Evolutionary conservation across 148 eudicot species (phyloP).

Genomic region (Nepenthes mirabilis): DNA sequence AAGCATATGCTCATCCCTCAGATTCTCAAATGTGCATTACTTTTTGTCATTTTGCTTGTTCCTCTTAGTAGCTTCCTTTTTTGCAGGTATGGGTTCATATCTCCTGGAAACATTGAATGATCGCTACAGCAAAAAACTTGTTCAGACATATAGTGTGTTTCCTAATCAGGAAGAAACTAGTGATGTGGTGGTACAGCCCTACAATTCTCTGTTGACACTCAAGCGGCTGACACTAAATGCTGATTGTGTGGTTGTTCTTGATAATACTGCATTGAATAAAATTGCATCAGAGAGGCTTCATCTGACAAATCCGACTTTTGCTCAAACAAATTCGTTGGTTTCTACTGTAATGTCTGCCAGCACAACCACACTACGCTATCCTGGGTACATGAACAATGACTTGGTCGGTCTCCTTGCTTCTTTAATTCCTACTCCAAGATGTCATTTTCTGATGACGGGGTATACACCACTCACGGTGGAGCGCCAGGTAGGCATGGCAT

Average conservation of each 20-base stretch:
- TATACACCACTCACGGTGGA: constrained; percentile 99
- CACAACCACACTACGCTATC: constrained; percentile 95
- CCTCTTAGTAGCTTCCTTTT: neutral
- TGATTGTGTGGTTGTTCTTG: constrained; percentile 97
- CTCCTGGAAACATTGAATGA: constrained; percentile 92
- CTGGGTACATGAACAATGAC: constrained; percentile 99
- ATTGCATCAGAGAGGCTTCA: constrained; percentile 97
- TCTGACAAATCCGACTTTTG: constrained; percentile 81
- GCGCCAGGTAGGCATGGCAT: constrained; percentile 60
- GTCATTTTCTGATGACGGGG: constrained; percentile 99
- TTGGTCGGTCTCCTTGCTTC: constrained; percentile 99
- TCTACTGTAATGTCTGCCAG: constrained; percentile 99
- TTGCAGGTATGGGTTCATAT: constrained; percentile 96
- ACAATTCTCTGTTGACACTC: constrained; percentile 91
- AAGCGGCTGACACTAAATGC: constrained; percentile 96
- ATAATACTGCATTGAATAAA: constrained; percentile 96
- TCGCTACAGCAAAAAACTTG: constrained; percentile 95
- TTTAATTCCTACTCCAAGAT: constrained; percentile 96
- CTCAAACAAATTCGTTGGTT: constrained; percentile 91
- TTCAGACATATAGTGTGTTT: constrained; percentile 98
- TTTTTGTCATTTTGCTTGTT: neutral
- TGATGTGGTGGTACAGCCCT: constrained; percentile 98
- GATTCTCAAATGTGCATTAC: neutral
- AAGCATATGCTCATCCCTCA: too few species aligned
- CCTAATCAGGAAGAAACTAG: constrained; percentile 95